These are phyloP conservation scores for Kluyveromyces starmeri DNA, from an alignment of 805 yeast species.

Conservation along the genomic window DNA sequence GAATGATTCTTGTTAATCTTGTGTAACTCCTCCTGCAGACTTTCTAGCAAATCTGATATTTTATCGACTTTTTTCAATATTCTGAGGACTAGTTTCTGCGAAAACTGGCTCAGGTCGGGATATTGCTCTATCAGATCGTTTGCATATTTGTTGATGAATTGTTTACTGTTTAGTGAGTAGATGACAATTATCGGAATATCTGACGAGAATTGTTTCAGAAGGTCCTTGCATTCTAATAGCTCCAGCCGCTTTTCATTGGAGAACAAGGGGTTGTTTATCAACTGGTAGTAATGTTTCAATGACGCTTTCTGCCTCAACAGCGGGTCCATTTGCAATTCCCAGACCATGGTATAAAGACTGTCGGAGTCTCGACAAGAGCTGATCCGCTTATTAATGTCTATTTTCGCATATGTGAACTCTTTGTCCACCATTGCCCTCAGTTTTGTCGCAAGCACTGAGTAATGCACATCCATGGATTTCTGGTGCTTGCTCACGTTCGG, in stretches of 20 bases:
- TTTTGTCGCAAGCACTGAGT: constrained; percentile 21
- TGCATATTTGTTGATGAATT: neutral
- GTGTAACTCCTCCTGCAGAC: neutral
- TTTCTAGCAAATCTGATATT: neutral
- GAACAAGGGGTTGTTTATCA: constrained; percentile 2
- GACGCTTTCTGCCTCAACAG: constrained; percentile 2
- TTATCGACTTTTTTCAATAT: constrained; percentile 1
- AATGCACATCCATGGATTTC: constrained; percentile 21
- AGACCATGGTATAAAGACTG: neutral
- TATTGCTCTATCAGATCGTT: constrained; percentile 1
- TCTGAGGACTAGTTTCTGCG: constrained; percentile 1
- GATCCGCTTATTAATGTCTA: constrained; percentile 1
- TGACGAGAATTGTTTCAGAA: neutral
- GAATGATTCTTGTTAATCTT: neutral
- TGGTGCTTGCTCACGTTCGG: constrained; percentile 18
- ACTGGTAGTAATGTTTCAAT: constrained; percentile 3
- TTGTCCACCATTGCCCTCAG: constrained; percentile 18
- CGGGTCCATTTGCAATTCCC: constrained; percentile 5
- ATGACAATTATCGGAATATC: constrained; percentile 2
- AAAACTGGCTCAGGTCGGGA: constrained; percentile 1
- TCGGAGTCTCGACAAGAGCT: neutral
- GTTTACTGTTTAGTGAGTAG: neutral
- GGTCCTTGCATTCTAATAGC: constrained; percentile 2
- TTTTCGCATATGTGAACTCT: constrained; percentile 1
- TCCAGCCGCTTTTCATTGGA: neutral